Evolutionary conservation across 177 flowering plant species (phyloP).

Genomic region (Vitis hybrid): DNA sequence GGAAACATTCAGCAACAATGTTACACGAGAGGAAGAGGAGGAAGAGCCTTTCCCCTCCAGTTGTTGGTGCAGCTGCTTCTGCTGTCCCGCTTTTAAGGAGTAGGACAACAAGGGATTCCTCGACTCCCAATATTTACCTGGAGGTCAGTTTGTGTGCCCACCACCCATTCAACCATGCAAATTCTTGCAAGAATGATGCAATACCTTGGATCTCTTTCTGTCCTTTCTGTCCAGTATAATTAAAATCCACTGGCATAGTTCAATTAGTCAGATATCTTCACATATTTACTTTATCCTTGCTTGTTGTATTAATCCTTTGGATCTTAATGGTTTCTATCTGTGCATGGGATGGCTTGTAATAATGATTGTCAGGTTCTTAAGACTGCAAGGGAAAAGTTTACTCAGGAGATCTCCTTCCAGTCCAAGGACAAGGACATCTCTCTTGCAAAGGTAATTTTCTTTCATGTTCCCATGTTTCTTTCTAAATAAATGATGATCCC

Average conservation of each 20-base stretch:
- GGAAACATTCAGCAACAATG: too few species aligned
- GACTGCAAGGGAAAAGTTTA: conserved; percentile 41
- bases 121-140: conserved; percentile 17
- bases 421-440: conserved; percentile 64
- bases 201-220: neutral
- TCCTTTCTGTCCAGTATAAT: too few species aligned
- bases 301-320: neutral
- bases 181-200: too few species aligned
- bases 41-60: too few species aligned
- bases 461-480: too few species aligned
- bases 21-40: too few species aligned
- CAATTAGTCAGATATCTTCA: neutral
- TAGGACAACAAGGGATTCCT: conserved; percentile 15
- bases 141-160: conserved; percentile 16
- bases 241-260: neutral
- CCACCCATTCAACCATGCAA: too few species aligned
- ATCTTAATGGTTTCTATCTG: neutral
- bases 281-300: neutral
- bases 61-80: neutral
- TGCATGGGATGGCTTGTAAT: neutral
- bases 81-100: conserved; percentile 21
- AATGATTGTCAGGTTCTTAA: conserved; percentile 33
- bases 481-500: too few species aligned
- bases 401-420: conserved; percentile 43
- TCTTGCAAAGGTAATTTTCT: conserved; percentile 39